Conservation (phyloP, 2,329 filamentous ascomycete genomes). For the Paradendryphiella salina region DNA sequence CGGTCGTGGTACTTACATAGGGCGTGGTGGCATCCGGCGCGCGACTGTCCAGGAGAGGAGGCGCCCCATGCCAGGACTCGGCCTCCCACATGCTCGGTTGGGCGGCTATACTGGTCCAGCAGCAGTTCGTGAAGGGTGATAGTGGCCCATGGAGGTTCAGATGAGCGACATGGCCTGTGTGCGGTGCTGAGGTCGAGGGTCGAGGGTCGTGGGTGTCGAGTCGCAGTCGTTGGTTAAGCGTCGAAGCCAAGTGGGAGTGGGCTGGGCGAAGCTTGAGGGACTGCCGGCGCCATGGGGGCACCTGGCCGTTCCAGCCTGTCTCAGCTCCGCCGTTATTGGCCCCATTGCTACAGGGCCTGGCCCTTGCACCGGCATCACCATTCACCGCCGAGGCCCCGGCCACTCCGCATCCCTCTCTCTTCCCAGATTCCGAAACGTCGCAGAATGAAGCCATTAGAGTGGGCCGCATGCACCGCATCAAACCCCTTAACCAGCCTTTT, state of each 20-base stretch:
- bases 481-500: not conserved
- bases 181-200: slow-evolving; percentile 12
- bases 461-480: not conserved
- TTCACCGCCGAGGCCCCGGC: slow-evolving; percentile 2
- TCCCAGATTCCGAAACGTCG: slow-evolving; percentile 8
- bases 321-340: not conserved
- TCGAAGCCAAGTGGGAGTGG: slow-evolving; percentile 34
- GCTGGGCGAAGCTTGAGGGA: slow-evolving; percentile 19
- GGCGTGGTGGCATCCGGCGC: slow-evolving; percentile 33
- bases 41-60: slow-evolving; percentile 27
- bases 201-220: no score
- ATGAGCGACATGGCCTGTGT: slow-evolving; percentile 23
- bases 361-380: slow-evolving; percentile 8
- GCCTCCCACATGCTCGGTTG: slow-evolving; percentile 36
- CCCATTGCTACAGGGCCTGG: slow-evolving; percentile 5
- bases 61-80: slow-evolving; percentile 30
- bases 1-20: slow-evolving; percentile 34
- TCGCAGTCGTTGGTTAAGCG: slow-evolving; percentile 24
- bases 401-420: slow-evolving; percentile 2
- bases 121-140: slow-evolving; percentile 29
- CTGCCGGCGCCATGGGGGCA: slow-evolving; percentile 19
- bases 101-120: slow-evolving; percentile 43
- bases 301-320: slow-evolving; percentile 14
- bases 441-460: slow-evolving; percentile 1
- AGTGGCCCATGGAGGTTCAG: slow-evolving; percentile 37